phyloP scores from a whole-genome alignment of 345 rosid species.

The Eutrema yunnanense region DNA sequence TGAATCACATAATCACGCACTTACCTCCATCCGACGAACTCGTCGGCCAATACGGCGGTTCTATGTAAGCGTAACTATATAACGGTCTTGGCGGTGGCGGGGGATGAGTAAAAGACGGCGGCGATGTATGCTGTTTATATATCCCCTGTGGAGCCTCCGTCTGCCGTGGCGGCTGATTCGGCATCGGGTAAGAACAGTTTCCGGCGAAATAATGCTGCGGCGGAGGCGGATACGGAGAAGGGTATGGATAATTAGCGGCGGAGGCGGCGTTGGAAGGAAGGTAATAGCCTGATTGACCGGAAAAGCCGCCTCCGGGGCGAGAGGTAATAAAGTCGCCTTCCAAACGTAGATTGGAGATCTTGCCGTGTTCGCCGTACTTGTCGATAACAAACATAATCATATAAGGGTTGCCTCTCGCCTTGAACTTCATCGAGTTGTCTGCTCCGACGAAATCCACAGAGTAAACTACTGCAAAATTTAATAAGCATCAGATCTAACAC shows the following conservation, averaged over 20 bases:
- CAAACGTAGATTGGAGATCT: not conserved
- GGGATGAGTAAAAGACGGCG: not conserved
- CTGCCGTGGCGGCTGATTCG: not conserved
- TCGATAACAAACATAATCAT: not conserved
- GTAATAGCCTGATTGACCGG: slow-evolving; percentile 13
- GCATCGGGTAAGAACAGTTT: not conserved
- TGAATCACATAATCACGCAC: slow-evolving; percentile 19
- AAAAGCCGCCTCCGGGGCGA: not conserved
- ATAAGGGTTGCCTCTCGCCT: slow-evolving; percentile 20
- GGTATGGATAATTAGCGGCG: not conserved
- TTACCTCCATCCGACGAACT: not conserved
- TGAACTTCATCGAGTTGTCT: slow-evolving; percentile 1
- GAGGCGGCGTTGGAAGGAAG: not conserved
- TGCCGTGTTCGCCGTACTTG: slow-evolving; percentile 27
- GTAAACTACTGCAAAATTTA: not conserved
- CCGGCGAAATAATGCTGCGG: not conserved
- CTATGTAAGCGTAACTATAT: slow-evolving; percentile 1
- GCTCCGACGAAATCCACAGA: slow-evolving; percentile 7
- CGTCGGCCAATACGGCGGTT: slow-evolving; percentile 10
- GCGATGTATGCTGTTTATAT: slow-evolving; percentile 1
- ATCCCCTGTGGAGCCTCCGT: not conserved
- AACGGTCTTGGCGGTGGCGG: slow-evolving; percentile 3
- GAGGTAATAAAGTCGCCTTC: not conserved
- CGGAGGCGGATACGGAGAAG: not conserved
- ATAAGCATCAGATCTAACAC: not conserved